phyloP scores from a whole-genome alignment of 2,329 filamentous ascomycete genomes.

The Fusarium goolgardi region DNA sequence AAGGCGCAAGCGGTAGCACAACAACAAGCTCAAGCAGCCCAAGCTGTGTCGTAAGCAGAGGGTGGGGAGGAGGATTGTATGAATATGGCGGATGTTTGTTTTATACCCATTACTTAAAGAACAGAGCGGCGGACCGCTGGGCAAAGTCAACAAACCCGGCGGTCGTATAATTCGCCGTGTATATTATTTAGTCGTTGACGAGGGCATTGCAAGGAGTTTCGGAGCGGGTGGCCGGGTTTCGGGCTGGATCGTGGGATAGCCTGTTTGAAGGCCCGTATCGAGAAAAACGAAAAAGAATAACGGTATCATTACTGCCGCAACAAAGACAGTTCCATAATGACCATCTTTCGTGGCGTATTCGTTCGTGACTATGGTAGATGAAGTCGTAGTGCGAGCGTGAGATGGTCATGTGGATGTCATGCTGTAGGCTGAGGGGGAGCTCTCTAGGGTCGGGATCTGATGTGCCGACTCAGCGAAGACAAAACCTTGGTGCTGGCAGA shows the following conservation, averaged over 20 bases:
- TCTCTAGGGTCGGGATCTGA: constrained; percentile 19
- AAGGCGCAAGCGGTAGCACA: constrained; percentile 40
- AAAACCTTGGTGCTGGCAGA: background rate
- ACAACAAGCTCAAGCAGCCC: constrained; percentile 37
- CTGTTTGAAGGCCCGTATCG: constrained; percentile 40
- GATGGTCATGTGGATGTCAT: constrained; percentile 28
- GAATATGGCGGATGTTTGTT: constrained; percentile 44
- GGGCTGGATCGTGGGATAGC: constrained; percentile 46
- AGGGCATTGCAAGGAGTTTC: constrained; percentile 55
- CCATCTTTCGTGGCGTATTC: constrained; percentile 3
- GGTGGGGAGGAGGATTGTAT: constrained; percentile 39
- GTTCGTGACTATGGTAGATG: background rate
- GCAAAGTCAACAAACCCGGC: constrained; percentile 10
- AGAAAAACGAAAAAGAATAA: constrained; percentile 42
- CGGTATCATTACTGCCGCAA: constrained; percentile 37
- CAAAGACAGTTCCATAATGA: constrained; percentile 1
- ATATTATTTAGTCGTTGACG: constrained; percentile 46
- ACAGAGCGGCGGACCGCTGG: constrained; percentile 26
- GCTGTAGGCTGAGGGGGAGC: constrained; percentile 36
- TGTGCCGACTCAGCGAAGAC: constrained; percentile 11
- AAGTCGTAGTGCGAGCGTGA: constrained; percentile 8
- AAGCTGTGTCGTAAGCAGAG: constrained; percentile 29
- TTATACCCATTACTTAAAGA: constrained; percentile 45
- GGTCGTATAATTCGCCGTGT: constrained; percentile 27
- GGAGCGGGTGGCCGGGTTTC: constrained; percentile 46